These are phyloP conservation scores for Potentilla sterilis DNA, from an alignment of 306 rosid genomes.

Conservation along the genomic window DNA sequence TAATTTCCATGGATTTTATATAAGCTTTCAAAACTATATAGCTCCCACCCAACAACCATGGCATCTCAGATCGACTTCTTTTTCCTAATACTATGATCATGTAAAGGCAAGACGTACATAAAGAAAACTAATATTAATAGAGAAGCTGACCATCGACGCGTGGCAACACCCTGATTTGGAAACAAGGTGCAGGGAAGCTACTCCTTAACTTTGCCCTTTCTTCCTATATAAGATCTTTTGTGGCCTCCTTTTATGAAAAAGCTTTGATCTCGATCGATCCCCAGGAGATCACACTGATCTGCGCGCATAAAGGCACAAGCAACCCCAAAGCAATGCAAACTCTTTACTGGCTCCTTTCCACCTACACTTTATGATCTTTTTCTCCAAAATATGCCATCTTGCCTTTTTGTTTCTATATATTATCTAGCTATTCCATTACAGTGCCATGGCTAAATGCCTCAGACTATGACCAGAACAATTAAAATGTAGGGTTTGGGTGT, in stretches of 20 bases:
- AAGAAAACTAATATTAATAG: too few relatives aligned
- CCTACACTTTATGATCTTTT: conserved; percentile 17
- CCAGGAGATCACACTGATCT: conserved; percentile 24
- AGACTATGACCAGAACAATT: neutral
- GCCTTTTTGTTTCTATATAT: conserved; percentile 5
- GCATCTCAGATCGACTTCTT: neutral
- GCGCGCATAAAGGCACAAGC: conserved; percentile 29
- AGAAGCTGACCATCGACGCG: conserved; percentile 30
- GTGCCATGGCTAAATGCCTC: neutral
- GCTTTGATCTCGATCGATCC: conserved; percentile 28
- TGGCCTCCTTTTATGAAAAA: conserved; percentile 36
- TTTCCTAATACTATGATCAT: neutral
- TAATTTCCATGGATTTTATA: neutral
- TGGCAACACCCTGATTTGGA: conserved; percentile 56
- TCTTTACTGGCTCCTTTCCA: conserved; percentile 19
- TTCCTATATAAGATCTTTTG: conserved; percentile 4
- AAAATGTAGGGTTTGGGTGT: neutral
- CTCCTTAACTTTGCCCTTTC: conserved; percentile 24
- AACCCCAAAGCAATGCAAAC: conserved; percentile 25
- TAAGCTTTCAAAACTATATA: conserved; percentile 17
- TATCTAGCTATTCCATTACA: neutral
- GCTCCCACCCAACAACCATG: conserved; percentile 18
- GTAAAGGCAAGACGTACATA: neutral
- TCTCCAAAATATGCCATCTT: neutral
- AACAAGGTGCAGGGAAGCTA: conserved; percentile 12